phyloP scores from a whole-genome alignment of 345 rosid species.

The Noccaea bulbosa region DNA sequence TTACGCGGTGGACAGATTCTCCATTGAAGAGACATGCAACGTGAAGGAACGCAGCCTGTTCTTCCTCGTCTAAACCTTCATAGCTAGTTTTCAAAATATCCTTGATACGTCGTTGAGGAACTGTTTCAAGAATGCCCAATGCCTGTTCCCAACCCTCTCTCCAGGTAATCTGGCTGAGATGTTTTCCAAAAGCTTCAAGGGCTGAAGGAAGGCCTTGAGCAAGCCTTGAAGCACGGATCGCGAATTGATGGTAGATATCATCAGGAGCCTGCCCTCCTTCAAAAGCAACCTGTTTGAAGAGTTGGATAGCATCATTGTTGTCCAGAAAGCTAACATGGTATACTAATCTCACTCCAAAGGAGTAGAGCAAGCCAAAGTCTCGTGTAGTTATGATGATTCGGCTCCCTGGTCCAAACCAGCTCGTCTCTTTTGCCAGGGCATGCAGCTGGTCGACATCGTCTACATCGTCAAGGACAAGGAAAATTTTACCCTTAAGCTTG shows the following conservation, averaged over 20 bases:
- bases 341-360: background rate
- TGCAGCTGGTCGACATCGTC: conserved; percentile 7
- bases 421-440: conserved; percentile 19
- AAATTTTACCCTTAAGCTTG: conserved; percentile 1
- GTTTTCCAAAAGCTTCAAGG: background rate
- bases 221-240: conserved; percentile 24
- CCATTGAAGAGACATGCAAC: conserved; percentile 42
- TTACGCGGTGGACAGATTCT: background rate
- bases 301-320: background rate
- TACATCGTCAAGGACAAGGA: conserved; percentile 34
- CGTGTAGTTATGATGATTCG: conserved; percentile 35
- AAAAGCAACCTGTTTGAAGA: conserved; percentile 31
- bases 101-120: conserved; percentile 8
- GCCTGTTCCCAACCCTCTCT: conserved; percentile 13
- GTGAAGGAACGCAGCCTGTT: conserved; percentile 21
- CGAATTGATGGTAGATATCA: conserved; percentile 11
- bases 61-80: background rate
- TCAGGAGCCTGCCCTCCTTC: conserved; percentile 12
- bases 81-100: conserved; percentile 22
- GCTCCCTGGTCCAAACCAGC: conserved; percentile 38
- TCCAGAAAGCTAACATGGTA: conserved; percentile 6
- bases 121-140: background rate
- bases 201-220: conserved; percentile 41
- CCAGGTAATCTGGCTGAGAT: background rate
- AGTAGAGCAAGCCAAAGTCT: conserved; percentile 18